Evolutionary conservation across 257 asterid genomes (phyloP).

Genomic region (Marsdenia floribunda): DNA sequence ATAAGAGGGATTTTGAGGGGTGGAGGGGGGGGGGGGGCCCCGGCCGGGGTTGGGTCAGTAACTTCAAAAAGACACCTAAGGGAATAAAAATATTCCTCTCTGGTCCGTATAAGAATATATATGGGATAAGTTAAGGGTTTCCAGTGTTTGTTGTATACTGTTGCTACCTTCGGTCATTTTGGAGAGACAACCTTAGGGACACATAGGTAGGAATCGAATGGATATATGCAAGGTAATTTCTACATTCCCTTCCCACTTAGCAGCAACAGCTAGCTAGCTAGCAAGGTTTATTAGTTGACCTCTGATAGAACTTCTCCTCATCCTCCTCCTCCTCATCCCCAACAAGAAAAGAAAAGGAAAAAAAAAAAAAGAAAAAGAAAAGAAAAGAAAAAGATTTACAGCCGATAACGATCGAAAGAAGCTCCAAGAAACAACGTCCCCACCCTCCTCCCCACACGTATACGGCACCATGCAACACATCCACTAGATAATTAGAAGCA

Average conservation of each 20-base stretch:
- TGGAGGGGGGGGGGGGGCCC: no score
- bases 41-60: neutral
- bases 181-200: slow-evolving; percentile 19
- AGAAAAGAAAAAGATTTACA: no score
- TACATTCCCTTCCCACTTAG: slow-evolving; percentile 12
- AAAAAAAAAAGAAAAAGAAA: neutral
- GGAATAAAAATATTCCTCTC: slow-evolving; percentile 1
- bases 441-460: slow-evolving; percentile 8
- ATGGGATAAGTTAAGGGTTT: slow-evolving; percentile 10
- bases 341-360: neutral
- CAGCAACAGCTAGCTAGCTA: no score
- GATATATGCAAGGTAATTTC: neutral
- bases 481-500: slow-evolving; percentile 22
- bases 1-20: neutral
- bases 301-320: neutral
- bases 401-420: neutral
- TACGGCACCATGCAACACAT: slow-evolving; percentile 45
- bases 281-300: slow-evolving; percentile 41
- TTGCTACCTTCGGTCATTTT: slow-evolving; percentile 9
- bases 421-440: neutral
- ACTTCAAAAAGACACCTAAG: neutral
- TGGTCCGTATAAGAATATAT: neutral
- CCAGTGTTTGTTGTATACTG: slow-evolving; percentile 3
- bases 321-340: neutral
- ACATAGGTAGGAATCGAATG: neutral